phyloP scores from a whole-genome alignment of 768 basidiomycete species.

The Amanita subjunquillea region DNA sequence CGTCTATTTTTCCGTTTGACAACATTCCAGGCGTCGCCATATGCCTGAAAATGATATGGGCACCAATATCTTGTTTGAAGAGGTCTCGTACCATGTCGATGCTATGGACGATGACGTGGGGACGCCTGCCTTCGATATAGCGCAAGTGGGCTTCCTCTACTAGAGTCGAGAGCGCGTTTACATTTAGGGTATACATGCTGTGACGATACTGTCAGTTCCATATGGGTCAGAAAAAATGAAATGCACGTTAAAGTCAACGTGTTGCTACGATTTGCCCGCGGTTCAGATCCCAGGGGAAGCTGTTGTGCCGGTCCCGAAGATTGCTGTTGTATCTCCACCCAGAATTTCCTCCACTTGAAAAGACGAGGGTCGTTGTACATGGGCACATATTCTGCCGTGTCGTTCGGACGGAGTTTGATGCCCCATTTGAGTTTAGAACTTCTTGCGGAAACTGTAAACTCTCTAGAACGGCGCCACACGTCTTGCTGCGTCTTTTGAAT shows the following conservation, averaged over 20 bases:
- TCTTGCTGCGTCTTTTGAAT: constrained; percentile 27
- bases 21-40: constrained; percentile 28
- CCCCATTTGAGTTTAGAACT: constrained; percentile 30
- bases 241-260: constrained; percentile 22
- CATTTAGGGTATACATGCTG: constrained; percentile 31
- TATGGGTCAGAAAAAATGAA: not conserved
- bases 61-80: constrained; percentile 1
- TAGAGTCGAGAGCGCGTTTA: constrained; percentile 21
- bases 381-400: constrained; percentile 30
- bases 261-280: not conserved
- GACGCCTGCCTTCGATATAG: constrained; percentile 23
- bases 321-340: constrained; percentile 23
- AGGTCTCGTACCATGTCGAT: constrained; percentile 18
- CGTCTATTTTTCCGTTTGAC: constrained; percentile 40
- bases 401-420: constrained; percentile 15
- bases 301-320: not conserved
- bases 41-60: constrained; percentile 23
- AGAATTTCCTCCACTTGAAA: constrained; percentile 30
- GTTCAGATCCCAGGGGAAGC: not conserved
- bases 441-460: constrained; percentile 28
- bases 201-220: constrained; percentile 18
- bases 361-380: constrained; percentile 27
- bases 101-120: constrained; percentile 25
- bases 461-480: constrained; percentile 31
- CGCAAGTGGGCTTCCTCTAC: constrained; percentile 24